Evolutionary conservation across 1,284 basidiomycete genomes (phyloP).

Genomic region (Coniferiporia weirii): DNA sequence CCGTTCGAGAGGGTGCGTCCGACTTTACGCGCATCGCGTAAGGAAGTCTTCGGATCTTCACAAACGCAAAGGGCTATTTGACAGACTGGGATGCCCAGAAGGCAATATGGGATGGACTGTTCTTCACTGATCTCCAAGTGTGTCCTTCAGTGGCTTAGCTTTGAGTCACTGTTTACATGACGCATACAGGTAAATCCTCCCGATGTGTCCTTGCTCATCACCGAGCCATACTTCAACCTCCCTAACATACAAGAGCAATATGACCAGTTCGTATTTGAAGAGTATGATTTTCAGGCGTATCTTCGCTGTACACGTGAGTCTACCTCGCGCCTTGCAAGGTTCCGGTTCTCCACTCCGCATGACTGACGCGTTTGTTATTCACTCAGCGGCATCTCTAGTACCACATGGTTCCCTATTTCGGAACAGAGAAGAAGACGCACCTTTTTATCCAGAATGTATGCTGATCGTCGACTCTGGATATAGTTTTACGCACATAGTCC

Average conservation of each 20-base stretch:
- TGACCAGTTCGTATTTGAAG: slow-evolving; percentile 93
- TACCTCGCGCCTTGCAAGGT: slow-evolving; percentile 6
- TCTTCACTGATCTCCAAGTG: slow-evolving; percentile 70
- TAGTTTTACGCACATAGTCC: slow-evolving; percentile 88
- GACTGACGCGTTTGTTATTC: slow-evolving; percentile 19
- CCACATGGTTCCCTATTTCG: slow-evolving; percentile 66
- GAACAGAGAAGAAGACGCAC: slow-evolving; percentile 33
- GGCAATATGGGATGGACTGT: slow-evolving; percentile 83
- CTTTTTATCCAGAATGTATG: slow-evolving; percentile 61
- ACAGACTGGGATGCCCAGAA: slow-evolving; percentile 93
- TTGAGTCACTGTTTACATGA: slow-evolving; percentile 6
- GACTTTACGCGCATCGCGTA: slow-evolving; percentile 8
- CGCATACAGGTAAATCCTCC: slow-evolving; percentile 59
- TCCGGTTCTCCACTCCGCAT: neutral
- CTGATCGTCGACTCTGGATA: slow-evolving; percentile 88
- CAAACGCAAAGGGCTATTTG: slow-evolving; percentile 66
- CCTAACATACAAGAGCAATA: slow-evolving; percentile 88
- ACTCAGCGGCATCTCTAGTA: slow-evolving; percentile 69
- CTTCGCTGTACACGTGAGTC: slow-evolving; percentile 74
- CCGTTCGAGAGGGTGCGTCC: slow-evolving; percentile 78
- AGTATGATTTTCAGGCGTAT: slow-evolving; percentile 88
- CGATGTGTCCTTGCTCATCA: slow-evolving; percentile 73
- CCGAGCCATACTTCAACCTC: slow-evolving; percentile 91
- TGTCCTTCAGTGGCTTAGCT: slow-evolving; percentile 23
- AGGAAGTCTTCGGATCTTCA: slow-evolving; percentile 13